Conservation (phyloP, 306 rosid genomes). For the Sicyos edulis region DNA sequence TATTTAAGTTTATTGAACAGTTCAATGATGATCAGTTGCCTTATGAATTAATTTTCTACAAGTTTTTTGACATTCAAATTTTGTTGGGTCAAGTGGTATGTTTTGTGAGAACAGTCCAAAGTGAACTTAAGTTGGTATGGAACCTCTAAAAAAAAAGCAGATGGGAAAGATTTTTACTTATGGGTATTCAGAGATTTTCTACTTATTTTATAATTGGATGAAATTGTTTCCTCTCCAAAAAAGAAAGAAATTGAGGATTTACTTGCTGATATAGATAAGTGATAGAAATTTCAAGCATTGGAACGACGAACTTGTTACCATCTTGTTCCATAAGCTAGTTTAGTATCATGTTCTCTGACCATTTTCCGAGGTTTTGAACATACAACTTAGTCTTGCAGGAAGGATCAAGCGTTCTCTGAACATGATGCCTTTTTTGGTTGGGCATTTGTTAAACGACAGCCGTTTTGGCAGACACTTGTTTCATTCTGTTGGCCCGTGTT, state of each 20-base stretch:
- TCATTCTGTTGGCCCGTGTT: slow-evolving; percentile 95
- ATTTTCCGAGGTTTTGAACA: slow-evolving; percentile 26
- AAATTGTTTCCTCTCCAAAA: too few relatives aligned
- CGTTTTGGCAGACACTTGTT: slow-evolving; percentile 98
- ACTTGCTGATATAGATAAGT: not conserved
- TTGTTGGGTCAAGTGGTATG: too few relatives aligned
- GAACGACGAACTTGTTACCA: not conserved
- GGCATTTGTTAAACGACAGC: slow-evolving; percentile 83
- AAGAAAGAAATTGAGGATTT: not conserved
- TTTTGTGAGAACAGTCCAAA: too few relatives aligned
- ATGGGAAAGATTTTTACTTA: too few relatives aligned
- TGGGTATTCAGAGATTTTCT: too few relatives aligned
- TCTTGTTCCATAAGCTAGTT: not conserved
- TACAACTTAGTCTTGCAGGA: slow-evolving; percentile 56
- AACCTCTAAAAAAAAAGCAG: too few relatives aligned
- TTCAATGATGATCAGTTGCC: too few relatives aligned
- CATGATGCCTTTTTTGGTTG: slow-evolving; percentile 95
- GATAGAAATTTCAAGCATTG: not conserved
- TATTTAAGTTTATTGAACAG: too few relatives aligned
- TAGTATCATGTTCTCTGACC: not conserved
- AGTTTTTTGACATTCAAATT: too few relatives aligned
- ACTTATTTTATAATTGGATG: too few relatives aligned
- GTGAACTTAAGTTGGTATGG: too few relatives aligned
- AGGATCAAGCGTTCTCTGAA: slow-evolving; percentile 90
- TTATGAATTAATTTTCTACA: too few relatives aligned